These are phyloP conservation scores for Candida tammaniensis DNA, from an alignment of 805 yeast genomes.

Conservation along the genomic window DNA sequence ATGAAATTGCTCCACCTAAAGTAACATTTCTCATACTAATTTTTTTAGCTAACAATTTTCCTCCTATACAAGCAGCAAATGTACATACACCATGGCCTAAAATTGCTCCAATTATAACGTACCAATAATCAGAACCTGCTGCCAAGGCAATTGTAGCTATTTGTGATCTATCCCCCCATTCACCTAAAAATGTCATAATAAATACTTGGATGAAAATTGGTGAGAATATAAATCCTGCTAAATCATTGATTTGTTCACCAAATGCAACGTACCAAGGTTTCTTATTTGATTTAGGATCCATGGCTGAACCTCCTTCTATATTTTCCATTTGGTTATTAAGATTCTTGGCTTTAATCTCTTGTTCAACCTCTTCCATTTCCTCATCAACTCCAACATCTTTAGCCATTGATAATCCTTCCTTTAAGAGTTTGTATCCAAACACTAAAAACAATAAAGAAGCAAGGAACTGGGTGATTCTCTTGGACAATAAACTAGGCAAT, in stretches of 20 bases:
- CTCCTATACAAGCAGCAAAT: conserved; percentile 88
- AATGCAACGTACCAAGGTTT: conserved; percentile 26
- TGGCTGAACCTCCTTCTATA: conserved; percentile 55
- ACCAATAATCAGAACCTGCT: conserved; percentile 91
- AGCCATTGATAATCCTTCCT: conserved; percentile 82
- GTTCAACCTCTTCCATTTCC: conserved; percentile 95
- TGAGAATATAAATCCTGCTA: conserved; percentile 65
- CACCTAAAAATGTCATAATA: conserved; percentile 93
- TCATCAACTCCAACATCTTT: conserved; percentile 86
- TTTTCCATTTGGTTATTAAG: conserved; percentile 49
- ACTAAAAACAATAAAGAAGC: conserved; percentile 82
- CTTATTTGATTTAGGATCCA: conserved; percentile 12
- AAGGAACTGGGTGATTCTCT: conserved; percentile 70
- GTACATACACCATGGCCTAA: conserved; percentile 89
- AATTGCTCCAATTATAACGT: conserved; percentile 83
- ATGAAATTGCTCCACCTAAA: conserved; percentile 84
- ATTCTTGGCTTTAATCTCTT: conserved; percentile 72
- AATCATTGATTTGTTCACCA: conserved; percentile 46
- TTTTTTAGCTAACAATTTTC: conserved; percentile 82
- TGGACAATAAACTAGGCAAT: conserved; percentile 78
- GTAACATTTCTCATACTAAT: conserved; percentile 92
- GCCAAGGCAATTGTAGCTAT: conserved; percentile 98
- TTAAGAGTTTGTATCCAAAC: conserved; percentile 72
- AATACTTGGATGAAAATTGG: conserved; percentile 95
- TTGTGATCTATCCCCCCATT: conserved; percentile 99